Evolutionary conservation across 192 early-diverging fungal genomes (phyloP).

Genomic region (Linnemannia hyalina): DNA sequence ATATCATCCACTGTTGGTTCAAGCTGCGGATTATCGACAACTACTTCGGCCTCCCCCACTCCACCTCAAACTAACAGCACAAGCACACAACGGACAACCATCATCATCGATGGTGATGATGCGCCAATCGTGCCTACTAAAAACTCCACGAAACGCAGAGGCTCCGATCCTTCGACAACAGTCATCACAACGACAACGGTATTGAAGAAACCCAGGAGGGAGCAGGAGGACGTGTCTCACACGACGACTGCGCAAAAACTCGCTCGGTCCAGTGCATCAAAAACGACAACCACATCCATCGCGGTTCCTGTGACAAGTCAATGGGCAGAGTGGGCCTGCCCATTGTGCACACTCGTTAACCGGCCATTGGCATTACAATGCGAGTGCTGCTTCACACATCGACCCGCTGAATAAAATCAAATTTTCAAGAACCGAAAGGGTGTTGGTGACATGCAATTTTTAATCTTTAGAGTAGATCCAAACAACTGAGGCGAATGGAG

Average conservation of each 20-base stretch:
- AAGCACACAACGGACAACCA: not conserved
- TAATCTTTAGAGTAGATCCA: constrained; percentile 16
- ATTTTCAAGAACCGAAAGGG: not conserved
- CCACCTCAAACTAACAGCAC: not conserved
- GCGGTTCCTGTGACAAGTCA: not conserved
- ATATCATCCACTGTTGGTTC: not conserved
- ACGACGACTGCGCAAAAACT: not conserved
- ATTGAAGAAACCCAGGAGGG: not conserved
- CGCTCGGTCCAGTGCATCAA: not conserved
- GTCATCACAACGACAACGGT: not conserved
- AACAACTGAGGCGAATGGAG: not conserved
- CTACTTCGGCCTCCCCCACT: not conserved
- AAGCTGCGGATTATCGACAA: not conserved
- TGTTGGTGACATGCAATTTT: constrained; percentile 28
- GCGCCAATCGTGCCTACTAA: not conserved
- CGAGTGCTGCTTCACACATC: constrained; percentile 54
- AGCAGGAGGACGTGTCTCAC: not conserved
- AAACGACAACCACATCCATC: not conserved
- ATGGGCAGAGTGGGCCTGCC: constrained; percentile 63
- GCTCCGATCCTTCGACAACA: not conserved
- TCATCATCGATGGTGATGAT: not conserved
- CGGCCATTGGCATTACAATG: constrained; percentile 59
- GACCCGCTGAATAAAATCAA: constrained; percentile 20
- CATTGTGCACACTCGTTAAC: constrained; percentile 70
- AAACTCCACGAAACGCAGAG: constrained; percentile 2